A percentile compares a stretch with the other conserved stretches of the same genome.
Conservation (phyloP, 2,329 filamentous ascomycete genomes). For the Penicillium nordicum region DNA sequence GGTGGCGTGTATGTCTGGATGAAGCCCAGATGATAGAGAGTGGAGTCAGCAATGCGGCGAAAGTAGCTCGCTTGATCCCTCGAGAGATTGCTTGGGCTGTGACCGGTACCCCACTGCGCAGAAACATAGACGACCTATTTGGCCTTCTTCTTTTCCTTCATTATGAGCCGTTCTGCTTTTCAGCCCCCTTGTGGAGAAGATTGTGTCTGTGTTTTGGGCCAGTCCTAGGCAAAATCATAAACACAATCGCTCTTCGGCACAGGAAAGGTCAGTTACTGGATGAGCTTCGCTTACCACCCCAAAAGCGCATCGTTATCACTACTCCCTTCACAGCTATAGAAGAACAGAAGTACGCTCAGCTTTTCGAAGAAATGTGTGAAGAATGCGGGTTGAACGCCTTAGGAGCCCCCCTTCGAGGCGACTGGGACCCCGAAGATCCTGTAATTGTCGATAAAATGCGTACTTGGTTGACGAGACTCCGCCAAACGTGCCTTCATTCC, state of each 20-base stretch:
- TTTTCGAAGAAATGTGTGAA: slow-evolving; percentile 73
- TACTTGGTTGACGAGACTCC: slow-evolving; percentile 69
- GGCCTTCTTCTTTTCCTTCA: slow-evolving; percentile 78
- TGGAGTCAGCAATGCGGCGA: slow-evolving; percentile 77
- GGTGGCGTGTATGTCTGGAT: slow-evolving; percentile 77
- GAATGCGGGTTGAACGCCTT: slow-evolving; percentile 62
- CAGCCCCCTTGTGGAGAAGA: slow-evolving; percentile 63
- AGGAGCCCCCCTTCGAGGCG: slow-evolving; percentile 59
- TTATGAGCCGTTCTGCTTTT: slow-evolving; percentile 70
- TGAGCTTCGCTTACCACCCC: slow-evolving; percentile 74
- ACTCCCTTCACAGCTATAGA: slow-evolving; percentile 88
- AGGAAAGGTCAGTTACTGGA: slow-evolving; percentile 76
- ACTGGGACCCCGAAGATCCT: slow-evolving; percentile 63
- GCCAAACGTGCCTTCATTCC: slow-evolving; percentile 82
- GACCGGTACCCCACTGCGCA: slow-evolving; percentile 83
- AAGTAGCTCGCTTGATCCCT: slow-evolving; percentile 74
- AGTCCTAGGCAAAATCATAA: slow-evolving; percentile 67
- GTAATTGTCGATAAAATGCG: slow-evolving; percentile 68
- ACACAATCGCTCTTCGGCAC: slow-evolving; percentile 72
- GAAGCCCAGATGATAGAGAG: slow-evolving; percentile 87
- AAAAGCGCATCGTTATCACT: slow-evolving; percentile 82
- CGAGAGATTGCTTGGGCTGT: slow-evolving; percentile 87
- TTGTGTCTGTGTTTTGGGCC: slow-evolving; percentile 60
- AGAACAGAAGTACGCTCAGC: slow-evolving; percentile 77
- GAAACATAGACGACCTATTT: slow-evolving; percentile 72